These are phyloP conservation scores for Lactarius sp. DNA, from an alignment of 768 basidiomycete species.

Conservation along the genomic window DNA sequence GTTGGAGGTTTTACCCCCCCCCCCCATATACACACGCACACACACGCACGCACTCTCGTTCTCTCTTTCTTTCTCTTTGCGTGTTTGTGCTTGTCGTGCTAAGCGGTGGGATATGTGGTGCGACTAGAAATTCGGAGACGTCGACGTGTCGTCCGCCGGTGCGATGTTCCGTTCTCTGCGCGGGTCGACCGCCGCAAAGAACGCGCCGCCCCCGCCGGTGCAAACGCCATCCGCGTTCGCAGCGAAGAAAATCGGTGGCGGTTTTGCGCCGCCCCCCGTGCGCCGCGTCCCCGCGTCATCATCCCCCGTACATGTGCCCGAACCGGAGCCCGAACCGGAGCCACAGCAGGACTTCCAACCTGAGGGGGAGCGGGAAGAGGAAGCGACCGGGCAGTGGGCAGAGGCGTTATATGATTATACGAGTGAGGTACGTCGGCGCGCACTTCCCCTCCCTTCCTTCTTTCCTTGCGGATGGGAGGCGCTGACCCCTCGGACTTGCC, in stretches of 20 bases:
- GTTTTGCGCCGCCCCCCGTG: constrained; percentile 51
- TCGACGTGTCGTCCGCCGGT: constrained; percentile 49
- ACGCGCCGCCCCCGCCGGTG: constrained; percentile 35
- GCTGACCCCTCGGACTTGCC: constrained; percentile 1
- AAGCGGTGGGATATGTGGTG: not conserved
- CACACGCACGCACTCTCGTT: not conserved
- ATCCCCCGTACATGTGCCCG: constrained; percentile 2
- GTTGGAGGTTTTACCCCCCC: too few species aligned
- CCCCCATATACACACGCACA: not conserved
- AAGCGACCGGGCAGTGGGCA: constrained; percentile 62
- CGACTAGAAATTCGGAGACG: constrained; percentile 53
- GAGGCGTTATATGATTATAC: constrained; percentile 73
- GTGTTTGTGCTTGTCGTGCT: not conserved
- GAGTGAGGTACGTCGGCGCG: constrained; percentile 45
- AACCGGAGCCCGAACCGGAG: constrained; percentile 12
- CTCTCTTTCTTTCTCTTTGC: not conserved
- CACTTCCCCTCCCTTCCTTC: not conserved
- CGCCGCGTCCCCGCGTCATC: constrained; percentile 27
- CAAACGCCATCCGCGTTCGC: constrained; percentile 38
- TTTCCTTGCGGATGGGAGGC: not conserved
- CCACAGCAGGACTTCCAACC: constrained; percentile 19
- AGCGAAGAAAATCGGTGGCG: constrained; percentile 35
- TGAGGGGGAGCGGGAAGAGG: constrained; percentile 35
- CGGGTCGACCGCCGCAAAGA: constrained; percentile 39
- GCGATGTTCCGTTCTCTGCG: constrained; percentile 46